phyloP scores from a whole-genome alignment of 257 asterid genomes.

The Nicotiana undulata region DNA sequence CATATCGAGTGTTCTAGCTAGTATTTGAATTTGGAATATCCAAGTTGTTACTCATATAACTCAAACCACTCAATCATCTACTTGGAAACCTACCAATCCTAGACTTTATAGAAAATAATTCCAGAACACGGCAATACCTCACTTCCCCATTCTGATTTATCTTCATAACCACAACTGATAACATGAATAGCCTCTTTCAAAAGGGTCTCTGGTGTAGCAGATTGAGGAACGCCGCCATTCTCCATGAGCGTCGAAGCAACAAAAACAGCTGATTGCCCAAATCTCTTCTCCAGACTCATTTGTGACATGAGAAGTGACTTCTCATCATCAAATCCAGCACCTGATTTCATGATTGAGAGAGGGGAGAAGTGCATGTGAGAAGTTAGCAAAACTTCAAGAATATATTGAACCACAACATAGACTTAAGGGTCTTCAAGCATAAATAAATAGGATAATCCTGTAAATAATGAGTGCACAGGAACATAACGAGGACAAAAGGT shows the following conservation, averaged over 20 bases:
- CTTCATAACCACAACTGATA: slow-evolving; percentile 99
- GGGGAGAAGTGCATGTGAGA: neutral
- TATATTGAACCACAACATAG: neutral
- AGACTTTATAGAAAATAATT: neutral
- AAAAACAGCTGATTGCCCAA: slow-evolving; percentile 94
- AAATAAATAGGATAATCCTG: neutral
- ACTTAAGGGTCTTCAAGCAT: neutral
- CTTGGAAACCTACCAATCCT: neutral
- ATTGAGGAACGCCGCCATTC: slow-evolving; percentile 94
- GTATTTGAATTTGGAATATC: too few relatives aligned
- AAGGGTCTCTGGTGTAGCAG: slow-evolving; percentile 90
- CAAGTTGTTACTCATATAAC: too few relatives aligned
- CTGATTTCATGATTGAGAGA: slow-evolving; percentile 20
- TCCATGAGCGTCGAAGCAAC: slow-evolving; percentile 97
- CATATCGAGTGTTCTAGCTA: too few relatives aligned
- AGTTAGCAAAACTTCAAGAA: neutral
- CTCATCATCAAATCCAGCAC: slow-evolving; percentile 95
- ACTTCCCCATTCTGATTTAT: slow-evolving; percentile 95
- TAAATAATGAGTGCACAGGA: neutral
- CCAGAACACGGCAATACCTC: slow-evolving; percentile 42
- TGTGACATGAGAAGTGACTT: slow-evolving; percentile 88
- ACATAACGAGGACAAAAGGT: neutral
- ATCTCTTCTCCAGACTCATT: slow-evolving; percentile 93
- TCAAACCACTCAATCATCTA: too few relatives aligned
- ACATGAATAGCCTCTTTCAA: slow-evolving; percentile 98